These are phyloP conservation scores for Dicorynia guianensis DNA, from an alignment of 306 rosid genomes.

Conservation along the genomic window DNA sequence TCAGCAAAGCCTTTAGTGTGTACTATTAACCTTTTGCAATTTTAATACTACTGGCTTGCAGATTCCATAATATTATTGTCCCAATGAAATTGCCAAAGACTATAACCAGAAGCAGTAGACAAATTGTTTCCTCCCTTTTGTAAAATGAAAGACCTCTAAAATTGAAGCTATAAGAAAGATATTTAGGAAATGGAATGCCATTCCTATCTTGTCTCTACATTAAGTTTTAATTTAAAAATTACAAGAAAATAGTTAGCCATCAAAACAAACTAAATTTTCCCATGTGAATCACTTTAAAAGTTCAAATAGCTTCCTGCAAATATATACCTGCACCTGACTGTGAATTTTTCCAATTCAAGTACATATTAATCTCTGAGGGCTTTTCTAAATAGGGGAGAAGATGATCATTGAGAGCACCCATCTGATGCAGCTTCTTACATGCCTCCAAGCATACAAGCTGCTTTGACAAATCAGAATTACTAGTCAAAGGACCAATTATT, in stretches of 20 bases:
- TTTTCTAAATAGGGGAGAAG: constrained; percentile 61
- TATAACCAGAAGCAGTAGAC: not conserved
- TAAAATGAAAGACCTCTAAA: not conserved
- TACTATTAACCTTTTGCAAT: not conserved
- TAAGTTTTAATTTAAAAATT: not conserved
- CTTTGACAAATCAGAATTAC: constrained; percentile 59
- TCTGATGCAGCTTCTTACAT: constrained; percentile 69
- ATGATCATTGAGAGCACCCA: constrained; percentile 72
- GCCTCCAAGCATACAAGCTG: constrained; percentile 83
- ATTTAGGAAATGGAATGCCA: not conserved
- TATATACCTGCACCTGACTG: constrained; percentile 59
- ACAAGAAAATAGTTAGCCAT: not conserved
- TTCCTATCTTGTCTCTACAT: not conserved
- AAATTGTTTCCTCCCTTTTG: not conserved
- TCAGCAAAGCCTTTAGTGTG: not conserved
- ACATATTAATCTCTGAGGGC: constrained; percentile 37
- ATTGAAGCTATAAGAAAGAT: not conserved
- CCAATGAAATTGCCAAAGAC: not conserved
- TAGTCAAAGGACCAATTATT: constrained; percentile 61
- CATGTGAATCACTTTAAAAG: not conserved
- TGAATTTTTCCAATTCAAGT: constrained; percentile 48
- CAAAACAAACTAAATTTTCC: constrained; percentile 5
- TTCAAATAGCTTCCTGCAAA: not conserved
- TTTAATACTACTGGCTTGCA: not conserved
- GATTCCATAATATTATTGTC: not conserved